Percentiles rank a stretch among this genome's conserved stretches.
Conservation (phyloP, 192 early-diverging fungal genomes). For the Lobosporangium transversale region DNA sequence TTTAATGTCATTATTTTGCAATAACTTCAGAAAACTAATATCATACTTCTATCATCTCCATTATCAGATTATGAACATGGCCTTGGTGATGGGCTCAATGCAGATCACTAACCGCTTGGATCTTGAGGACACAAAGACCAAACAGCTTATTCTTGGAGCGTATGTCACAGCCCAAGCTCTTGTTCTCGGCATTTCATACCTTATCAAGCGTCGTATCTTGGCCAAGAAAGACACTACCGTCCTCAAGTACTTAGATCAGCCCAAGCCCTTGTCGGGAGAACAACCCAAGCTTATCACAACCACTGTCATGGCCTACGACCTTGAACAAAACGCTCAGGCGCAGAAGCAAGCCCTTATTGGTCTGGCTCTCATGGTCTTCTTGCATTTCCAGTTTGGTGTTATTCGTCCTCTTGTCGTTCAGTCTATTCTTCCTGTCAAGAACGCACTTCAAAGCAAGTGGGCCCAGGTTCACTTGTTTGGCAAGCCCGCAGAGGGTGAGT, state of each 20-base stretch:
- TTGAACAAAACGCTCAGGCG: slow-evolving; percentile 70
- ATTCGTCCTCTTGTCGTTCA: slow-evolving; percentile 91
- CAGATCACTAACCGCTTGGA: slow-evolving; percentile 71
- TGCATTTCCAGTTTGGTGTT: slow-evolving; percentile 91
- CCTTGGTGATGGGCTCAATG: slow-evolving; percentile 71
- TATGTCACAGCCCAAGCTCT: slow-evolving; percentile 70
- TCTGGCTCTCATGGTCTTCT: slow-evolving; percentile 74
- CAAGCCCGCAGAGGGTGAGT: slow-evolving; percentile 76
- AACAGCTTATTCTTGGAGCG: slow-evolving; percentile 63
- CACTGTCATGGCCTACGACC: slow-evolving; percentile 82
- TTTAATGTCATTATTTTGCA: too few relatives aligned
- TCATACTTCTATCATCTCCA: neutral
- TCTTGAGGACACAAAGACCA: slow-evolving; percentile 71
- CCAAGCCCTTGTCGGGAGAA: slow-evolving; percentile 60
- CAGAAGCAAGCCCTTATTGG: slow-evolving; percentile 78
- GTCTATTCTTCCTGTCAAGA: slow-evolving; percentile 80
- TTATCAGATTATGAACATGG: slow-evolving; percentile 63
- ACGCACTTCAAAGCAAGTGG: slow-evolving; percentile 73
- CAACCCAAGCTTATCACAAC: slow-evolving; percentile 66
- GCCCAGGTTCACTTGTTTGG: slow-evolving; percentile 85
- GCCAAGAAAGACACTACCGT: slow-evolving; percentile 86
- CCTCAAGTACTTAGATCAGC: slow-evolving; percentile 82
- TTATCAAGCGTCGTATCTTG: slow-evolving; percentile 57
- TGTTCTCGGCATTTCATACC: slow-evolving; percentile 55
- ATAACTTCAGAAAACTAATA: neutral